These are phyloP conservation scores for Urochloa ruziziensis DNA, from an alignment of 176 grass and related monocot species.

Conservation along the genomic window DNA sequence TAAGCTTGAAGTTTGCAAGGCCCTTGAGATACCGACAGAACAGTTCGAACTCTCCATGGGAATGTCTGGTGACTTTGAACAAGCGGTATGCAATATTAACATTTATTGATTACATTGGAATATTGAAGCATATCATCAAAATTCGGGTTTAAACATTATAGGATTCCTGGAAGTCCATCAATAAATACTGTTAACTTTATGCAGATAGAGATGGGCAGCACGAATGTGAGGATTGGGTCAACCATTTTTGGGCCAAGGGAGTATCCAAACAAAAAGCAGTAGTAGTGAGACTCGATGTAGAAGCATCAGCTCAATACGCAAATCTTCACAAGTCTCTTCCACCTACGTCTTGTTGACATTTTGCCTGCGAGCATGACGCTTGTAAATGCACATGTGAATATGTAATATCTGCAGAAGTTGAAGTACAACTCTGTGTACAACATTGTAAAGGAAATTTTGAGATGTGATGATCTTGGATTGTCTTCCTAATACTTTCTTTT, in stretches of 20 bases:
- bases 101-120: not conserved
- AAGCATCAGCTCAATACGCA: not conserved
- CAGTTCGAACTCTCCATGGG: slow-evolving; percentile 90
- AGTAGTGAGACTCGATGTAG: not conserved
- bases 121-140: not conserved
- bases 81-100: slow-evolving; percentile 53
- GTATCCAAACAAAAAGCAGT: slow-evolving; percentile 58
- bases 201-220: slow-evolving; percentile 77
- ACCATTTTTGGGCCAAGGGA: slow-evolving; percentile 84
- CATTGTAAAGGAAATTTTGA: not conserved
- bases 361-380: not conserved
- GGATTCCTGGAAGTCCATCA: not conserved
- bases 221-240: slow-evolving; percentile 73
- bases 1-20: slow-evolving; percentile 58
- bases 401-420: not conserved
- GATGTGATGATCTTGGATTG: no score
- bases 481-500: no score
- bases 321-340: not conserved
- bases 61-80: slow-evolving; percentile 89
- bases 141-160: not conserved
- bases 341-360: not conserved
- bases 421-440: not conserved
- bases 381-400: slow-evolving; percentile 13
- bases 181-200: not conserved
- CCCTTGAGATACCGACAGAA: slow-evolving; percentile 54